These are phyloP conservation scores for Saccharomyces kudriavzevii DNA, from an alignment of 805 yeast species.

Conservation along the genomic window DNA sequence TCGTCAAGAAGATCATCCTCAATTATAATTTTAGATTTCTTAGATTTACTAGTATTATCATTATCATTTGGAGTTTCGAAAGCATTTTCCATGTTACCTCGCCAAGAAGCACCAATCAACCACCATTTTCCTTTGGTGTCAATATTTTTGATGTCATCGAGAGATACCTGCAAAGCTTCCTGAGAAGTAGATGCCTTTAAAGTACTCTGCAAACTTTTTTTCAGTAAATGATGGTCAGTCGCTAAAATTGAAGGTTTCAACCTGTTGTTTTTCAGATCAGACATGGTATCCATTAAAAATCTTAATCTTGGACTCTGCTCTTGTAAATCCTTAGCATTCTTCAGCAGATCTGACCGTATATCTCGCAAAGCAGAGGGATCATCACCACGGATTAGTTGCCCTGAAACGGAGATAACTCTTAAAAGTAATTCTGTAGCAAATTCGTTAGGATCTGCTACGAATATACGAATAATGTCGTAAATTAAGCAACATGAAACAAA, in stretches of 20 bases:
- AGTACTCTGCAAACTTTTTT: slow-evolving; percentile 45
- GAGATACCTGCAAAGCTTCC: slow-evolving; percentile 75
- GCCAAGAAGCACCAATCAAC: slow-evolving; percentile 98
- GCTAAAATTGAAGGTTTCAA: slow-evolving; percentile 38
- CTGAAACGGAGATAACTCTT: slow-evolving; percentile 65
- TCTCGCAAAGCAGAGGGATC: slow-evolving; percentile 83
- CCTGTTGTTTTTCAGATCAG: slow-evolving; percentile 81
- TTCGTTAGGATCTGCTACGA: slow-evolving; percentile 55
- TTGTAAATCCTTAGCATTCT: slow-evolving; percentile 27
- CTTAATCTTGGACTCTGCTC: slow-evolving; percentile 65
- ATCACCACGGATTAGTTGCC: slow-evolving; percentile 79
- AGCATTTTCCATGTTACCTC: slow-evolving; percentile 43
- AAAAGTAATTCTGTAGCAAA: slow-evolving; percentile 68
- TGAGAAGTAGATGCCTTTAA: slow-evolving; percentile 30
- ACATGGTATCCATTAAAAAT: slow-evolving; percentile 76
- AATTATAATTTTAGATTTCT: slow-evolving; percentile 31
- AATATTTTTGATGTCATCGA: slow-evolving; percentile 71
- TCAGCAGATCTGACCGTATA: slow-evolving; percentile 40
- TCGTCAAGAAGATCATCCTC: slow-evolving; percentile 56
- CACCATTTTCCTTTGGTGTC: slow-evolving; percentile 95
- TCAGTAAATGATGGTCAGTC: slow-evolving; percentile 28
- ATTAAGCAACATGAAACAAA: slow-evolving; percentile 64
- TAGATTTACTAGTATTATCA: slow-evolving; percentile 12
- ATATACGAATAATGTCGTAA: slow-evolving; percentile 60
- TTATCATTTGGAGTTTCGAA: slow-evolving; percentile 20